Evolutionary conservation across 208 protist species (phyloP).

Genomic region (Trypanosoma melophagium): DNA sequence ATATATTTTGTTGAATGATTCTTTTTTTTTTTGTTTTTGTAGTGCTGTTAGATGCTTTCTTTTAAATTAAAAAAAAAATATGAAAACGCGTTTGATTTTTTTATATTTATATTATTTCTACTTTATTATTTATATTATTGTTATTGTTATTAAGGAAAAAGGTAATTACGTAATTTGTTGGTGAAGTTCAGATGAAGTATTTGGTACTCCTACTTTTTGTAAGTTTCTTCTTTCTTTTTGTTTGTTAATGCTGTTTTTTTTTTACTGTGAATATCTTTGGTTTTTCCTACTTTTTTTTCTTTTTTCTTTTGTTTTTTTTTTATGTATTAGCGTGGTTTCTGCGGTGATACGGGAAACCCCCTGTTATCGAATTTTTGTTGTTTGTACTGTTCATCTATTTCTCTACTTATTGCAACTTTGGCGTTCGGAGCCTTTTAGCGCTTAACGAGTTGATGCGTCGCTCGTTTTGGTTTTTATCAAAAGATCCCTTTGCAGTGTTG

Average conservation of each 20-base stretch:
- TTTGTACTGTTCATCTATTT: background rate
- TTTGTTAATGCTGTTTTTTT: conserved; percentile 1
- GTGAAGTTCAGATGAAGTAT: background rate
- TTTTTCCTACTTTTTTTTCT: conserved; percentile 11
- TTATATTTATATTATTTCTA: background rate
- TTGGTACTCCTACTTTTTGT: no score
- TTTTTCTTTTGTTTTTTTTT: no score
- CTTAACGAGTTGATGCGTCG: conserved; percentile 7
- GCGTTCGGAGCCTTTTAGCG: background rate
- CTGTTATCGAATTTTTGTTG: background rate
- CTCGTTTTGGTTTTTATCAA: background rate
- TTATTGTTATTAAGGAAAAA: background rate
- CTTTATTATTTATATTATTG: background rate
- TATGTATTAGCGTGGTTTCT: no score
- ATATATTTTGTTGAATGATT: background rate
- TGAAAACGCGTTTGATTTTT: background rate
- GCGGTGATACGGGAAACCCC: no score
- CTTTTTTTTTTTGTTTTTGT: background rate
- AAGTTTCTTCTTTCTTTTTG: no score
- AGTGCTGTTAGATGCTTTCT: no score
- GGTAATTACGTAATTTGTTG: no score
- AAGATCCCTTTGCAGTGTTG: conserved; percentile 70
- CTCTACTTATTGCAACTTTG: background rate
- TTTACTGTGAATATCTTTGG: background rate
- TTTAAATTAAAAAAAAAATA: no score